Conservation (phyloP, 208 protist genomes). For the Tritrichomonas foetus region DNA sequence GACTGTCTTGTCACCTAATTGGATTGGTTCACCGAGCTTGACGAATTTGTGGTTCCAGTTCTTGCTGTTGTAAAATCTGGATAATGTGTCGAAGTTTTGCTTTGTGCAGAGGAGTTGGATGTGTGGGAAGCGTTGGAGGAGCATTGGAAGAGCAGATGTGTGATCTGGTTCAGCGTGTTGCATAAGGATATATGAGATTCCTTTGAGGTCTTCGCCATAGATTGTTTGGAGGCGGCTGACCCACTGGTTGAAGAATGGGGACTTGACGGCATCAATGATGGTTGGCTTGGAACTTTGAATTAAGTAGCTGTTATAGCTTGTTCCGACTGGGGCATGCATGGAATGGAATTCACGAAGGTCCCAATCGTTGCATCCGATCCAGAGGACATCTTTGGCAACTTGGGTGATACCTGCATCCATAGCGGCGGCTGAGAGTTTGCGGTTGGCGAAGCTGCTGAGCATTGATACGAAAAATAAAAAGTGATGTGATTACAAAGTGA, state of each 20-base stretch:
- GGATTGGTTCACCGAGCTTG: neutral
- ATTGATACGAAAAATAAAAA: no score
- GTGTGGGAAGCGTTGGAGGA: neutral
- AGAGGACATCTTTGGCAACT: neutral
- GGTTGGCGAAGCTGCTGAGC: no score
- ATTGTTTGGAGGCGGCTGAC: neutral
- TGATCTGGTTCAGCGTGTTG: constrained; percentile 32
- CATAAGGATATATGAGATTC: neutral
- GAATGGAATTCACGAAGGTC: constrained; percentile 21
- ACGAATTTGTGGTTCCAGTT: neutral
- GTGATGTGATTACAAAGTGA: no score
- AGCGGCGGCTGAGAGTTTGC: no score
- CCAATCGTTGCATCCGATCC: constrained; percentile 21
- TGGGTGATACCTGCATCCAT: neutral
- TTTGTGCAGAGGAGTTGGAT: neutral
- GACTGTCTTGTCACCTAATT: neutral
- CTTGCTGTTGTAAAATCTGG: neutral
- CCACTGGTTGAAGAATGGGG: neutral
- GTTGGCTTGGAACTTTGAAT: constrained; percentile 4
- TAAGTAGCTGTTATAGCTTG: neutral
- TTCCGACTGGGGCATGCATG: constrained; percentile 15
- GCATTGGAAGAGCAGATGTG: neutral
- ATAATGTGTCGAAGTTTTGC: neutral
- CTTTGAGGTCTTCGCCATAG: neutral
- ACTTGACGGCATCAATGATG: constrained; percentile 8